Conservation (phyloP, 2,329 filamentous ascomycete species). For the Lachnellula arida region DNA sequence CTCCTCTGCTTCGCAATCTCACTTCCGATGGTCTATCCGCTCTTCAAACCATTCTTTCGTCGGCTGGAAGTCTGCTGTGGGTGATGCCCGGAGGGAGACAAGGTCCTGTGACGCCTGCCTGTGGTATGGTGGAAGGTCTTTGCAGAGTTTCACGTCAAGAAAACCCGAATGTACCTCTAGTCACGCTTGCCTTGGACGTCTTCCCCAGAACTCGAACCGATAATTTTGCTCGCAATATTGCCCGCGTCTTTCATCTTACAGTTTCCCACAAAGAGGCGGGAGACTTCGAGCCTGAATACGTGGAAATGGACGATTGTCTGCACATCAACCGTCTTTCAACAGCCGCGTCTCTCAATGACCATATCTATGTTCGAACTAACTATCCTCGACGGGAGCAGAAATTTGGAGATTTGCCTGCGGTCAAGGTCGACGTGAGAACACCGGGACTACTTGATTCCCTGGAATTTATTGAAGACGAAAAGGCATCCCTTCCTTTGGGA, state of each 20-base stretch:
- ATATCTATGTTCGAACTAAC: neutral
- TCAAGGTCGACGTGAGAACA: conserved; percentile 1
- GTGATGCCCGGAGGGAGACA: neutral
- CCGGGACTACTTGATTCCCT: conserved; percentile 3
- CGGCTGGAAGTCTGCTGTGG: neutral
- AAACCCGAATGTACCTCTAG: neutral
- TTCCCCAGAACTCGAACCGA: too few species aligned
- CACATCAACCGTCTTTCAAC: conserved; percentile 3
- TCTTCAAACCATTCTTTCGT: neutral
- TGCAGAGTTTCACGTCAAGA: conserved; percentile 3
- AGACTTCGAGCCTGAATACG: neutral
- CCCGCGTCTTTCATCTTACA: neutral
- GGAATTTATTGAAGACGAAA: conserved; percentile 14
- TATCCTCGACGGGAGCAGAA: neutral
- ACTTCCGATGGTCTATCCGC: neutral
- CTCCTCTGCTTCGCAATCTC: neutral
- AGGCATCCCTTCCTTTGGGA: conserved; percentile 7
- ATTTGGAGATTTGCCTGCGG: neutral
- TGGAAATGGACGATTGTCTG: neutral
- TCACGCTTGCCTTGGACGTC: neutral
- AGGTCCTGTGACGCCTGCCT: neutral
- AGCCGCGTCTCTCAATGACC: neutral
- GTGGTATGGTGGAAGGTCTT: conserved; percentile 1
- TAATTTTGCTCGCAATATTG: neutral
- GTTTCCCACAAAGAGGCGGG: neutral